A percentile compares a stretch with the other conserved stretches of the same genome.
phyloP scores from a whole-genome alignment of 345 rosid species.

The Corymbia maculata region DNA sequence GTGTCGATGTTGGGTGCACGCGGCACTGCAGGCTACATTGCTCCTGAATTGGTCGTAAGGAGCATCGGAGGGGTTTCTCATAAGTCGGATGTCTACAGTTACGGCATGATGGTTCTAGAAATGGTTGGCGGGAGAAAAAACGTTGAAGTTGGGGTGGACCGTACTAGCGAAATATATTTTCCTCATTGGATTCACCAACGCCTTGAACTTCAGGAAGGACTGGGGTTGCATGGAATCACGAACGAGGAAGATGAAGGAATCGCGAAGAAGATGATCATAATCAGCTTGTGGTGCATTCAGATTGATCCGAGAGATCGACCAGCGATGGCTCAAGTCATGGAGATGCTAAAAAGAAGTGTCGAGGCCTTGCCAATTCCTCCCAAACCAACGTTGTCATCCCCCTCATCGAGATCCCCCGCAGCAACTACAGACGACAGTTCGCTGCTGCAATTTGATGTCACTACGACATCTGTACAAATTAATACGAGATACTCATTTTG shows the following conservation, averaged over 20 bases:
- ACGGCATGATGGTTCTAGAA: not conserved
- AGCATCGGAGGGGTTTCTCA: not conserved
- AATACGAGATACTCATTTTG: not conserved
- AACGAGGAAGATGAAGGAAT: not conserved
- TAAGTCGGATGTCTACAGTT: not conserved
- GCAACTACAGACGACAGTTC: not conserved
- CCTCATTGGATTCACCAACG: not conserved
- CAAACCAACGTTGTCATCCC: not conserved
- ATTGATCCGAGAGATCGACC: not conserved
- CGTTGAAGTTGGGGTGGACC: not conserved
- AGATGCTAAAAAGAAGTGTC: not conserved
- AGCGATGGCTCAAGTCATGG: not conserved
- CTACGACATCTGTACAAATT: not conserved
- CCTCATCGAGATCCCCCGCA: not conserved
- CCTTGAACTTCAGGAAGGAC: not conserved
- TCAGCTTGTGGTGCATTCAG: not conserved
- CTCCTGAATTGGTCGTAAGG: not conserved
- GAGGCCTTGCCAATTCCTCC: not conserved
- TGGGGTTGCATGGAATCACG: accelerated
- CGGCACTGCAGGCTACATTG: not conserved
- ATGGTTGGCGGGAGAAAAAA: not conserved
- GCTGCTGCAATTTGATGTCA: not conserved
- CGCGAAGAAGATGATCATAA: not conserved
- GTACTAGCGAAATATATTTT: not conserved
- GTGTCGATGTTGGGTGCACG: not conserved